Base-by-base conservation (phyloP, 495 filamentous ascomycete species). In the Collariella sp. region DNA sequence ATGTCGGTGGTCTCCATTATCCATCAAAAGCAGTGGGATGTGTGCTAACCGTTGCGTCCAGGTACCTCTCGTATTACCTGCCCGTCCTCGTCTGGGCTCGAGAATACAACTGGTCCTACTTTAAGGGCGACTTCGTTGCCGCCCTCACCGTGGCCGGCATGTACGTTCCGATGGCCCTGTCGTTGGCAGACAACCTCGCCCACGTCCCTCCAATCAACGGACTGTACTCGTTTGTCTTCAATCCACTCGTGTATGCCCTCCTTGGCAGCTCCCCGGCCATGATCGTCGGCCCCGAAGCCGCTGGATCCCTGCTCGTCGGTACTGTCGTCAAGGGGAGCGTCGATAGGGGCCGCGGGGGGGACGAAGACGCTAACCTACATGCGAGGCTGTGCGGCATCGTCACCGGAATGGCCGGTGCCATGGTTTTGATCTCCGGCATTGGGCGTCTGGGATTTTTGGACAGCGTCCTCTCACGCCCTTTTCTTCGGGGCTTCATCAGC, bases 81-180 rank as follows among this genome's bases (percentile, higher is more conserved):
- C 93, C 94, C 1, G 86, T 89, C 49, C 71, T 95, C 55, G 86
- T 84, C 51, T 99, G 93, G 93, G 82, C 93, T 31, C 72, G 72
- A 36, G 84, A 94, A 65, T 99, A 99, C 64, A 80, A 71, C 55
- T 86, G 79, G 82, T 79, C 79, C 5, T 95, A 84, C 66, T 68
- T 97, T 24, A 78, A 84, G 59, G 93, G 94, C 29, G 93, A 99
- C 71, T 74, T 96, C 29, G 75, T 90, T 10, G 90, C 93, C 12
- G 81, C 87, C 42, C 67, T 97, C 49, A 96, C 93, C 2, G 84
- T 99, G 70, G 89, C 91, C 1, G 95, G 90, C 13, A 90, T 99
- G 73, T 99, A 99, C 63, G 87, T 99, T 35, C 93, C 93, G 23
- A 96, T 99, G 91, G 84, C 91, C 0, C 79, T 99, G 24, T 96